Evolutionary conservation across 2,329 filamentous ascomycete species (phyloP).

Genomic region (Drechslerella coelobrocha): DNA sequence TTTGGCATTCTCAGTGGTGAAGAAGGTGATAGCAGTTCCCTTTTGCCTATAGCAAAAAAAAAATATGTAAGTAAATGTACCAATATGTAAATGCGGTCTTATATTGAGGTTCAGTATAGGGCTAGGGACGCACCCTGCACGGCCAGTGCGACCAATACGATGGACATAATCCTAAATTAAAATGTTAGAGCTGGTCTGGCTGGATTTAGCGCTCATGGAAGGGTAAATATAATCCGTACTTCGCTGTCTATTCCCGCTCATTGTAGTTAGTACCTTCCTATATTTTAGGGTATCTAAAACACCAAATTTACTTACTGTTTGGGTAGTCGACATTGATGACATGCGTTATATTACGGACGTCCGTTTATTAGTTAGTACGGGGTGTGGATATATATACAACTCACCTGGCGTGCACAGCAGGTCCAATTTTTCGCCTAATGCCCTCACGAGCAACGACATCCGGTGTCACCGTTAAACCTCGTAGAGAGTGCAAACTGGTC

Average conservation of each 20-base stretch:
- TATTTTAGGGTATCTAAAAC: neutral
- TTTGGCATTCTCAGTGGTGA: conserved; percentile 96
- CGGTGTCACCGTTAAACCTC: conserved; percentile 47
- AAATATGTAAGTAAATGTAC: conserved; percentile 17
- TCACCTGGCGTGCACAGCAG: conserved; percentile 51
- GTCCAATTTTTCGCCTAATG: conserved; percentile 47
- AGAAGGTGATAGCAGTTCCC: conserved; percentile 96
- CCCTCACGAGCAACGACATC: conserved; percentile 31
- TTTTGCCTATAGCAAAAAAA: conserved; percentile 68
- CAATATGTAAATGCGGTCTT: neutral
- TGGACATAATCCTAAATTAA: conserved; percentile 96
- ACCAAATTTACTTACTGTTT: conserved; percentile 66
- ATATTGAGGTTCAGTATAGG: neutral
- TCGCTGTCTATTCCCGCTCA: conserved; percentile 30
- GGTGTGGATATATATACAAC: conserved; percentile 32
- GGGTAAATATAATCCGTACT: conserved; percentile 17
- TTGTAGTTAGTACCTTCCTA: conserved; percentile 1
- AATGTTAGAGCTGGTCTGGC: conserved; percentile 74
- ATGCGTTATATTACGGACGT: conserved; percentile 99
- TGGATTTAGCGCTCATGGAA: neutral
- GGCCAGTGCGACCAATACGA: conserved; percentile 87
- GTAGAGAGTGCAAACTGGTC: conserved; percentile 40
- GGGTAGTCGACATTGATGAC: conserved; percentile 99
- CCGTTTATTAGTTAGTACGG: conserved; percentile 85
- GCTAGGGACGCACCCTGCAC: conserved; percentile 70